Conservation (phyloP, 441 rosid species). For the Jatropha multifida region DNA sequence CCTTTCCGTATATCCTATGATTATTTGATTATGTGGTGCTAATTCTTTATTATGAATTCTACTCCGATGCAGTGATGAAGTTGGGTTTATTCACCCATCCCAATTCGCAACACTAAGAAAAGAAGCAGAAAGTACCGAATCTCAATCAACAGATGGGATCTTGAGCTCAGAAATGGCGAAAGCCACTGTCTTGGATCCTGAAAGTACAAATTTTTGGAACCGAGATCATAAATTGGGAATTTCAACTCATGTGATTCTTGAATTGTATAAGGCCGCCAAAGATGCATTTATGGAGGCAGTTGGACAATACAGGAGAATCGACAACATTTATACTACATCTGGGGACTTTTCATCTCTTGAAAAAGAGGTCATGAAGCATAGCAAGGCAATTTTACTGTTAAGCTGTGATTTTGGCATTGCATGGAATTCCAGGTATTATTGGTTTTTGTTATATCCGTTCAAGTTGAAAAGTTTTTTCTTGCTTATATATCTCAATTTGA, state of each 20-base stretch:
- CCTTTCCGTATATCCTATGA: neutral
- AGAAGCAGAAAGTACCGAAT: constrained; percentile 27
- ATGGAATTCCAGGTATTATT: constrained; percentile 87
- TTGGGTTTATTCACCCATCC: constrained; percentile 83
- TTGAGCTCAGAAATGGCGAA: constrained; percentile 3
- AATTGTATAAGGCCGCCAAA: constrained; percentile 59
- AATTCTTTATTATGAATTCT: neutral
- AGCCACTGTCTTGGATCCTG: constrained; percentile 3
- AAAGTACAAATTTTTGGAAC: constrained; percentile 51
- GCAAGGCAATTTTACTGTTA: constrained; percentile 69
- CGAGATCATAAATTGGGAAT: constrained; percentile 82
- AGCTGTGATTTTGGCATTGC: constrained; percentile 88
- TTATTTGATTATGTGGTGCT: neutral
- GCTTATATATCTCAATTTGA: constrained; percentile 1
- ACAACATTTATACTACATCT: constrained; percentile 14
- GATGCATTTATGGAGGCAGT: constrained; percentile 46
- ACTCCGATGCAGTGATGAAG: constrained; percentile 61
- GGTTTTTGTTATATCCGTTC: neutral
- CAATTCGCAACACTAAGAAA: constrained; percentile 54
- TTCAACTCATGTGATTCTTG: constrained; percentile 57
- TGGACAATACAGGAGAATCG: constrained; percentile 37
- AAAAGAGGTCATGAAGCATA: constrained; percentile 64
- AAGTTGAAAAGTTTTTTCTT: neutral
- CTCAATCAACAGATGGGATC: constrained; percentile 20
- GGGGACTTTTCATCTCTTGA: constrained; percentile 34